Base-by-base conservation (phyloP, 768 basidiomycete species). In the Podaxis sp. region DNA sequence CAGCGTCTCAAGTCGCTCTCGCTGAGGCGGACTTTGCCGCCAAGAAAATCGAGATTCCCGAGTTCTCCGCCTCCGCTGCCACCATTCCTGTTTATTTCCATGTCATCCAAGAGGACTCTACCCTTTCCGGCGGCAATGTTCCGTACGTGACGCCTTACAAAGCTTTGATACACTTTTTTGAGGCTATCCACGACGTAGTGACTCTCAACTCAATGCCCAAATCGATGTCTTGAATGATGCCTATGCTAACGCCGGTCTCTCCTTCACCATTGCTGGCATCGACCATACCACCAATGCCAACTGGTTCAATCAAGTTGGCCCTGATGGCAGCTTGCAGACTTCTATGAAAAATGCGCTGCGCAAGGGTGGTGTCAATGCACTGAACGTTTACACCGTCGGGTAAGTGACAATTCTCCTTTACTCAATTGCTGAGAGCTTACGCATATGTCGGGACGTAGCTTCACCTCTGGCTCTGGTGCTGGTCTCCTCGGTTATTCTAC, bases 401-500 rank as follows among this genome's bases (percentile, higher is more conserved):
- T 81, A 64, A 52, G 73, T 67, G n/a, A 21, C 9, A 3, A 28
- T 36, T 28, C 16, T 11, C 23, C 28, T 21, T 16, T 1, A 7
- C 1, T 28, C 48, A 36, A 9, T 56, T 28, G 46, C 27, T 1
- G 37, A 62, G 4, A 59, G 18, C 52, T 21, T 38, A 48, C 47
- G 47, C 47, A 48, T 23, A 56, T 28, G 48, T 16, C 62, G n/a
- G 10, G 16, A 18, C 32, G n/a, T 27, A 75, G 79, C 50, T 77
- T 80, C 71, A 65, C 51, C 32, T 71, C 70, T 52, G 77, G 74
- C 11, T 66, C 72, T 25, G 77, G 71, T 59, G 66, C 68, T 32
- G 79, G 80, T 37, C 77, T 84, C 13, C 74, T 86, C 23, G 81
- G 82, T 28, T 84, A 84, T 64, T 70, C 82, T 1, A 83, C 82